These are phyloP conservation scores for Erigeron canadensis DNA, from an alignment of 129 eudicot genomes.

Conservation along the genomic window DNA sequence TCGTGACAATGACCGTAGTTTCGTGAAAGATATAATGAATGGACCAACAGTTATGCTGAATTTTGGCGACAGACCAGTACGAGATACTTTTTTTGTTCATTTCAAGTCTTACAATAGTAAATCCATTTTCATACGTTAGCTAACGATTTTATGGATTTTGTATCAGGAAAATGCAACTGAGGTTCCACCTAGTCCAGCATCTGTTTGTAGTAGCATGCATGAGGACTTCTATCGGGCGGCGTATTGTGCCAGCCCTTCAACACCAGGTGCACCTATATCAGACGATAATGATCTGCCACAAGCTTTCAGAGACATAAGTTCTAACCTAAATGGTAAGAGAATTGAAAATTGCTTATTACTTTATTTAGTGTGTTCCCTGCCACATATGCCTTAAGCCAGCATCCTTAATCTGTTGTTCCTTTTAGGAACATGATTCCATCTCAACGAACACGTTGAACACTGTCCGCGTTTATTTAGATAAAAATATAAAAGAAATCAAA, in stretches of 20 bases:
- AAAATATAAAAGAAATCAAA: not conserved
- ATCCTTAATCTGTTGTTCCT: not conserved
- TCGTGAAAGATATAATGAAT: slow-evolving; percentile 49
- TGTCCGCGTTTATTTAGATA: not conserved
- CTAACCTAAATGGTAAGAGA: slow-evolving; percentile 68
- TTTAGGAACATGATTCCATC: not conserved
- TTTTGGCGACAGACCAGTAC: slow-evolving; percentile 58
- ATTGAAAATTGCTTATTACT: not conserved
- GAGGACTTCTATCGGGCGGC: slow-evolving; percentile 73
- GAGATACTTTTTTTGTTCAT: slow-evolving; percentile 13
- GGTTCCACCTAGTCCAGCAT: slow-evolving; percentile 99
- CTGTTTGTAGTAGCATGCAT: slow-evolving; percentile 76
- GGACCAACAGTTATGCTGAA: slow-evolving; percentile 61
- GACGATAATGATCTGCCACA: slow-evolving; percentile 62
- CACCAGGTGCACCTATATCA: slow-evolving; percentile 52
- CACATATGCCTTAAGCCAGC: not conserved
- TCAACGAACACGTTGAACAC: not conserved
- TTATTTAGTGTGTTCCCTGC: not conserved
- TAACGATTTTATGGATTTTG: slow-evolving; percentile 7
- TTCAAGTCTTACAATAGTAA: not conserved
- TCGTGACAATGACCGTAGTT: slow-evolving; percentile 36
- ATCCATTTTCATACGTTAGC: not conserved
- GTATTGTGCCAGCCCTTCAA: slow-evolving; percentile 64
- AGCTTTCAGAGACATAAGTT: slow-evolving; percentile 79
- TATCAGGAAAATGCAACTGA: slow-evolving; percentile 85